Conservation (phyloP, 1,284 basidiomycete species). For the Naganishia cerealis region DNA sequence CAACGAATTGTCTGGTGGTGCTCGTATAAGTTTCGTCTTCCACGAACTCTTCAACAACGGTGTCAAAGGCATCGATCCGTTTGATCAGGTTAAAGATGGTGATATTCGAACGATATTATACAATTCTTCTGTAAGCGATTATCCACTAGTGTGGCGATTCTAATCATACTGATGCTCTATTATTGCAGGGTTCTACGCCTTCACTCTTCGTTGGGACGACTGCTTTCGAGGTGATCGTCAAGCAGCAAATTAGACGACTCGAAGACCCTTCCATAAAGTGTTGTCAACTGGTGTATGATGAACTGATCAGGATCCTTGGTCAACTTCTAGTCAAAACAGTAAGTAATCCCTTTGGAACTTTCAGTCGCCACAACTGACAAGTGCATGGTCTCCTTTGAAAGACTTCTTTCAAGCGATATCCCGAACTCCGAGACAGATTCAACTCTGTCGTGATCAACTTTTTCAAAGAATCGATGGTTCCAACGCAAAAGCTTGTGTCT, state of each 20-base stretch:
- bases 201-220: constrained; percentile 93
- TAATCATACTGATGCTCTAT: background rate
- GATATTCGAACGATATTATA: constrained; percentile 94
- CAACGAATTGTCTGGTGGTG: constrained; percentile 94
- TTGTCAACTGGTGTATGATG: constrained; percentile 91
- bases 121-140: constrained; percentile 79
- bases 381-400: constrained; percentile 49
- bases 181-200: constrained; percentile 80
- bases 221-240: constrained; percentile 96
- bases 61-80: constrained; percentile 92
- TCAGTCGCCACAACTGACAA: background rate
- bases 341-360: constrained; percentile 52
- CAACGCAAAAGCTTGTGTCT: constrained; percentile 88
- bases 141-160: background rate
- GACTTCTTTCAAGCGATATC: constrained; percentile 93
- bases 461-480: constrained; percentile 89
- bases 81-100: constrained; percentile 96
- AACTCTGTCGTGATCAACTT: constrained; percentile 92
- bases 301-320: constrained; percentile 89
- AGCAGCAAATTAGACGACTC: constrained; percentile 94
- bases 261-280: constrained; percentile 93
- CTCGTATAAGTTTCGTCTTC: constrained; percentile 96
- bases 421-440: constrained; percentile 89
- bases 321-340: constrained; percentile 87
- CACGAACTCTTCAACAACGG: constrained; percentile 97